Percentiles rank a stretch among this genome's conserved stretches.
phyloP scores from a whole-genome alignment of 345 rosid species.

The Jatropha curcas region DNA sequence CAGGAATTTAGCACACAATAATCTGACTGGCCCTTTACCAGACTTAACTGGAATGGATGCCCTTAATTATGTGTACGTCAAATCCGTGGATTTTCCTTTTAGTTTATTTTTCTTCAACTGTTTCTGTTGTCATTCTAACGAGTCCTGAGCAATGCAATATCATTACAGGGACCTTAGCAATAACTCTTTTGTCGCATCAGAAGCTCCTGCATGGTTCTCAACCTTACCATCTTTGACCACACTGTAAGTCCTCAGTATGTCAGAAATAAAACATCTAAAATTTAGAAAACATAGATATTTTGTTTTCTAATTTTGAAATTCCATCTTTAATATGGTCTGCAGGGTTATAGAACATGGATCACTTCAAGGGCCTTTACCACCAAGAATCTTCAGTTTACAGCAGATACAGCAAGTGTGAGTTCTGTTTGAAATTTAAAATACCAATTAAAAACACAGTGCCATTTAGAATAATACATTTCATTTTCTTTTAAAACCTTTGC shows the following conservation, averaged over 20 bases:
- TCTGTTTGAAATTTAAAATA: not conserved
- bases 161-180: conserved; percentile 83
- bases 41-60: conserved; percentile 64
- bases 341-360: conserved; percentile 80
- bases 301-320: conserved; percentile 7
- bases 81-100: not conserved
- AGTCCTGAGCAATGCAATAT: conserved; percentile 1
- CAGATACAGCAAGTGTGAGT: conserved; percentile 89
- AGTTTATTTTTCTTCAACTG: not conserved
- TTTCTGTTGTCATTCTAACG: conserved; percentile 1
- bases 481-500: conserved; percentile 21
- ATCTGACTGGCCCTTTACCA: conserved; percentile 73
- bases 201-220: conserved; percentile 83
- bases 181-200: conserved; percentile 65
- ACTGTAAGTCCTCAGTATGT: conserved; percentile 49
- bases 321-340: conserved; percentile 13
- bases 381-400: conserved; percentile 60
- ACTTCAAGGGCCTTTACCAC: conserved; percentile 65
- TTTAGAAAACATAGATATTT: not conserved
- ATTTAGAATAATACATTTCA: not conserved
- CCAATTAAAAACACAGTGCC: conserved; percentile 6
- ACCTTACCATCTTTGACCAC: conserved; percentile 82
- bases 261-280: not conserved
- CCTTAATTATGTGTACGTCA: conserved; percentile 74
- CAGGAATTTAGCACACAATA: conserved; percentile 88